Evolutionary conservation across 1,284 basidiomycete genomes (phyloP), one percentile per base, ranked within the genome.

Genomic region (Cryptococcus maquisensis): DNA sequence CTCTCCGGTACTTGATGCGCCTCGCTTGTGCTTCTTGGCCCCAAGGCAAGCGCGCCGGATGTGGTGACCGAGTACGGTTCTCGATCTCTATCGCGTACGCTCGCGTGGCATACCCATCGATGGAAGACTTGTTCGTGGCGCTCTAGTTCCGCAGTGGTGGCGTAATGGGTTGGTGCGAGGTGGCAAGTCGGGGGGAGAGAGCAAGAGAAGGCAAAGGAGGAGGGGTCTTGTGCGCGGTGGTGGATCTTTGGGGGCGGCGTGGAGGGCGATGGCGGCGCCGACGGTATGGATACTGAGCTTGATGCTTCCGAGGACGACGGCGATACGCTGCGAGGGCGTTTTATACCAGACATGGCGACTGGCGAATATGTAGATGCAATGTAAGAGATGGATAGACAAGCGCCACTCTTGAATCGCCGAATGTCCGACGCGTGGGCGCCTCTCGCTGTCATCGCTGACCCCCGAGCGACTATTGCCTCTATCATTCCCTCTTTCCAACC

Each of bases 131-230:
- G 28, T 18, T 44, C 18, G 7, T 43, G 41, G 8, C 43, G 10
- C 16, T 46, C 41, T 16, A 42, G 16, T n/a, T 45, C 21, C 4
- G 7, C 10, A 42, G 13, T 2, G 18, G 24, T 12, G 5, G 15
- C 20, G 24, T 28, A 42, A 9, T 28, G 16, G 12, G 41, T 36
- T 13, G 45, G 16, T 21, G 13, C 28, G 36, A 47, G 32, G 18
- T 47, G 82, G 74, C 90, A 94, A 41, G 87, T 89, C 16, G 90
- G 90, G 1, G 90, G 88, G 7, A 93, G 80, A 1, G 83, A 84
- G 72, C 89, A 92, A 15, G 85, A 20, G 62, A 55, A 6, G 51
- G 41, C 8, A 57, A 46, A 18, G 52, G 62, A 18, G 55, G 48
- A n/a, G 42, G 38, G 23, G 7, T 24, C n/a, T 28, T 8, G 36